These are phyloP conservation scores for Phytopythium delawarense DNA, from an alignment of 352 stramenopile genomes.

Conservation along the genomic window DNA sequence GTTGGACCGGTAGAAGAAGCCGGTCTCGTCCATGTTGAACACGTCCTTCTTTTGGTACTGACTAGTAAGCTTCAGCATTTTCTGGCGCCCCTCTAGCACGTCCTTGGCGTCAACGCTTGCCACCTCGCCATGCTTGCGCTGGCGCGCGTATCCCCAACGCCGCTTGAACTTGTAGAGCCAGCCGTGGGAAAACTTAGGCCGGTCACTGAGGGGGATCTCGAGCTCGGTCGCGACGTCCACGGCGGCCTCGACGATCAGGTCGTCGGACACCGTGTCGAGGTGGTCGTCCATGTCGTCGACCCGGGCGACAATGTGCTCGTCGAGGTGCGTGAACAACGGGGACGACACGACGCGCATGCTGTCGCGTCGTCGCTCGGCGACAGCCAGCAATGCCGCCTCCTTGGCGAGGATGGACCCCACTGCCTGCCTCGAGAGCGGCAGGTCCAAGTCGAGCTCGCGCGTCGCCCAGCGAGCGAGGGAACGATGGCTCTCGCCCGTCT, in stretches of 20 bases:
- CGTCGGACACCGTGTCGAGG: not conserved
- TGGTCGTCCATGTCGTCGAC: slow-evolving; percentile 1
- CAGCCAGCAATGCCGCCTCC: not conserved
- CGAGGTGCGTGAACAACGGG: not conserved
- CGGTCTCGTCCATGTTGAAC: slow-evolving; percentile 20
- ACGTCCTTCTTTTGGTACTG: slow-evolving; percentile 8
- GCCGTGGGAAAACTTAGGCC: not conserved
- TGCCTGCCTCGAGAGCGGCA: not conserved
- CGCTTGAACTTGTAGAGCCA: slow-evolving; percentile 1
- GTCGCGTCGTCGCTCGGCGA: not conserved
- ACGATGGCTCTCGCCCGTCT: not conserved
- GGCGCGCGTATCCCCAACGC: not conserved
- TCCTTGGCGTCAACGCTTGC: not conserved
- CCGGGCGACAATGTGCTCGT: not conserved
- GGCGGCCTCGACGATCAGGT: not conserved
- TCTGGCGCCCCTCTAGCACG: not conserved
- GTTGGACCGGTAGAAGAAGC: slow-evolving; percentile 9
- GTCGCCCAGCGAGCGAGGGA: not conserved
- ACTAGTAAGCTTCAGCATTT: slow-evolving; percentile 4
- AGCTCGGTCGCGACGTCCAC: not conserved
- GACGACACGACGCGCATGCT: not conserved
- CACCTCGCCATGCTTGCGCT: slow-evolving; percentile 8
- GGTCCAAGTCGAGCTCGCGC: not conserved
- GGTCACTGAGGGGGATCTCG: not conserved
- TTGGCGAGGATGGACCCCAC: not conserved